A percentile compares a stretch with the other conserved stretches of the same genome.
phyloP scores from a whole-genome alignment of 202 grass and related monocot species.

The Tripidium arundinaceum region DNA sequence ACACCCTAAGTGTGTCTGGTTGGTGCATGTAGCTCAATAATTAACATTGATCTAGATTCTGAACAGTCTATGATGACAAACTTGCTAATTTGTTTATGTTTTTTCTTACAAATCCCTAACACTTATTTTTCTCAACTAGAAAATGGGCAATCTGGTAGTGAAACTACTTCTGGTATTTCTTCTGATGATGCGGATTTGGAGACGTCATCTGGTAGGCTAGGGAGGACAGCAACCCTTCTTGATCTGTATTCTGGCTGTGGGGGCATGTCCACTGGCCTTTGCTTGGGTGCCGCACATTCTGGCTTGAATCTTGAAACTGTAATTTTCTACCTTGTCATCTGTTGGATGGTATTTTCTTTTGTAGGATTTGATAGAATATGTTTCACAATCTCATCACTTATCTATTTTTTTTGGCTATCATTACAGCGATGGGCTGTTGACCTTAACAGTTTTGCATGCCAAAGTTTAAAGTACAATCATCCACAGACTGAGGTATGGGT shows the following conservation, averaged over 20 bases:
- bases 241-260: slow-evolving; percentile 87
- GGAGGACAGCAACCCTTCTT: slow-evolving; percentile 42
- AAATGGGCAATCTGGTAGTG: slow-evolving; percentile 34
- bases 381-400: background rate
- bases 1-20: too few relatives aligned
- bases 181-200: slow-evolving; percentile 48
- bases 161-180: slow-evolving; percentile 35
- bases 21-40: too few relatives aligned
- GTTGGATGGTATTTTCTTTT: background rate
- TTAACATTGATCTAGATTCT: background rate
- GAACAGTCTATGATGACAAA: background rate
- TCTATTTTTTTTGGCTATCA: background rate
- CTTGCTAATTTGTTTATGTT: background rate
- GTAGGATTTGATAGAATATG: background rate
- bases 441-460: slow-evolving; percentile 49
- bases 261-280: slow-evolving; percentile 78
- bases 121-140: background rate
- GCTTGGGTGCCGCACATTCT: slow-evolving; percentile 52
- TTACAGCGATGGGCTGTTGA: slow-evolving; percentile 68
- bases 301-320: slow-evolving; percentile 67
- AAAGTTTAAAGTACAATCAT: slow-evolving; percentile 75
- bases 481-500: slow-evolving; percentile 53
- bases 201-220: slow-evolving; percentile 1
- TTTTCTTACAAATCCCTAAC: background rate
- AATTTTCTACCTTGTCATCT: background rate